Percentiles rank a stretch among this genome's conserved stretches.
Evolutionary conservation across 2,329 filamentous ascomycete species (phyloP).

Genomic region (Aureobasidium sp.): DNA sequence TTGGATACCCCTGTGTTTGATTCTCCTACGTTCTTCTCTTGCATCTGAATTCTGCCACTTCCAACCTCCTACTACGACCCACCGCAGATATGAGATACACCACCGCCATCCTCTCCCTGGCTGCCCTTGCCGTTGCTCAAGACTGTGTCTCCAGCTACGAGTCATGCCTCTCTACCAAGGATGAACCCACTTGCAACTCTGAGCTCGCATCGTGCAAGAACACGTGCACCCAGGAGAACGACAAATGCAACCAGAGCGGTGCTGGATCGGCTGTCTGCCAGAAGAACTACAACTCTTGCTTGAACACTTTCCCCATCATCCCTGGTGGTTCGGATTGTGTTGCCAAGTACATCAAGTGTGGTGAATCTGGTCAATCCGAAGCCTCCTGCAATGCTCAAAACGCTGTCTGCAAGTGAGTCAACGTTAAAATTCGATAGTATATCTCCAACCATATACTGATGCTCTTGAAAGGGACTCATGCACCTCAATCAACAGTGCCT

Average conservation of each 20-base stretch:
- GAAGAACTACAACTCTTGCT: slow-evolving; percentile 8
- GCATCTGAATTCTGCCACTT: background rate
- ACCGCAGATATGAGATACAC: slow-evolving; percentile 11
- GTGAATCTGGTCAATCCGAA: background rate
- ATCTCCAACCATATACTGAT: background rate
- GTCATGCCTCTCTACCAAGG: background rate
- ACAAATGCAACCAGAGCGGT: slow-evolving; percentile 6
- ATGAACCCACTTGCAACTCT: background rate
- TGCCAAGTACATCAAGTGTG: slow-evolving; percentile 10
- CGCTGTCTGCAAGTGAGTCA: slow-evolving; percentile 7
- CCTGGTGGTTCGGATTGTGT: slow-evolving; percentile 12
- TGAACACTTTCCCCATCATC: slow-evolving; percentile 14
- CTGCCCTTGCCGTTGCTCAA: slow-evolving; percentile 3
- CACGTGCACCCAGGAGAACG: background rate
- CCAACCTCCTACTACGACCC: background rate
- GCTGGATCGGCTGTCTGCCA: background rate
- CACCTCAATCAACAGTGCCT: slow-evolving; percentile 3
- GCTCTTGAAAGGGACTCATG: background rate
- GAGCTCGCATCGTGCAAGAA: background rate
- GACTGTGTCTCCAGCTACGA: slow-evolving; percentile 10
- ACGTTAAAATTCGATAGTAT: too few relatives aligned
- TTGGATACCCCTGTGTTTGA: background rate
- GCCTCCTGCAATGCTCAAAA: background rate
- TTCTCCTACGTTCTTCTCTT: slow-evolving; percentile 7
- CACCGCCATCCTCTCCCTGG: slow-evolving; percentile 4